Evolutionary conservation across 2,329 filamentous ascomycete species (phyloP).

Genomic region (Coniochaeta sp.): DNA sequence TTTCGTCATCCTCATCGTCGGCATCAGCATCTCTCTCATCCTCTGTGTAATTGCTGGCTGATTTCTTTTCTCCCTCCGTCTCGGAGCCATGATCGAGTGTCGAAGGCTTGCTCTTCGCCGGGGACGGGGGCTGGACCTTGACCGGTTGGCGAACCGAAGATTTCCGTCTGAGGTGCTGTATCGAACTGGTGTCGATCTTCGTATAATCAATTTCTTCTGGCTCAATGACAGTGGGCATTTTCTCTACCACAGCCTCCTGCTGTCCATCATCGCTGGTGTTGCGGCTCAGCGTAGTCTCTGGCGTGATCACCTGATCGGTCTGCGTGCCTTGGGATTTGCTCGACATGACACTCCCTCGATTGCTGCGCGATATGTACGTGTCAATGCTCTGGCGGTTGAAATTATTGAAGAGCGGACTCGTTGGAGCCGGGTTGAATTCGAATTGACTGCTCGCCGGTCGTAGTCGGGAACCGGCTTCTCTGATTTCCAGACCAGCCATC

Average conservation of each 20-base stretch:
- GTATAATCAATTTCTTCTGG: conserved; percentile 49
- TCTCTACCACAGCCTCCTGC: conserved; percentile 27
- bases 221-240: conserved; percentile 30
- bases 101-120: neutral
- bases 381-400: conserved; percentile 63
- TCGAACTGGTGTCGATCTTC: conserved; percentile 44
- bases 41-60: conserved; percentile 11
- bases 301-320: conserved; percentile 47
- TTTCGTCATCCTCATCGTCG: conserved; percentile 38
- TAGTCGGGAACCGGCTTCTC: conserved; percentile 74
- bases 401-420: conserved; percentile 57
- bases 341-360: conserved; percentile 69
- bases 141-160: neutral
- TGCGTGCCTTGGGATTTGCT: conserved; percentile 62
- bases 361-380: conserved; percentile 52
- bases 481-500: conserved; percentile 80
- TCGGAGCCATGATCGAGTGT: conserved; percentile 14
- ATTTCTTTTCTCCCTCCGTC: conserved; percentile 14
- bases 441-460: conserved; percentile 74
- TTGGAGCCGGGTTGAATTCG: conserved; percentile 69
- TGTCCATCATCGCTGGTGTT: conserved; percentile 45
- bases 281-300: conserved; percentile 46
- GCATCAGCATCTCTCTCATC: conserved; percentile 28
- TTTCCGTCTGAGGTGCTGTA: conserved; percentile 33
- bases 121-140: conserved; percentile 4